These are phyloP conservation scores for Taphrina pruni DNA, from an alignment of 1,139 yeast species.

Conservation along the genomic window DNA sequence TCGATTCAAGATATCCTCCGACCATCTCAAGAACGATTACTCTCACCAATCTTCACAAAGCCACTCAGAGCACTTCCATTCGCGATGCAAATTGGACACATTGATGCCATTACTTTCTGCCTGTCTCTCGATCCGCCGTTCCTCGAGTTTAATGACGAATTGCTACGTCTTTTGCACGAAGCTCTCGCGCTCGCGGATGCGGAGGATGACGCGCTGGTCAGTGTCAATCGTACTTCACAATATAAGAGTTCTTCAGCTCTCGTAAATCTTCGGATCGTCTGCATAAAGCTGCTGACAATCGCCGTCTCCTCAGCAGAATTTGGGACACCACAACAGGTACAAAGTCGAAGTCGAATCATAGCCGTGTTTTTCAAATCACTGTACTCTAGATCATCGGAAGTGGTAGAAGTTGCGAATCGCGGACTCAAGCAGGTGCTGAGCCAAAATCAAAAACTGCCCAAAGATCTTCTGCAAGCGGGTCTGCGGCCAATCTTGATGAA, in stretches of 20 bases:
- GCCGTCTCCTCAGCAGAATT: slow-evolving; percentile 85
- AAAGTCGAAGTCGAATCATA: slow-evolving; percentile 80
- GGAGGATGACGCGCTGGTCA: slow-evolving; percentile 91
- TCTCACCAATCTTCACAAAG: slow-evolving; percentile 94
- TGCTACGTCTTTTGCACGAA: slow-evolving; percentile 81
- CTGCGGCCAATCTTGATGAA: slow-evolving; percentile 94
- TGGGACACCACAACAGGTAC: slow-evolving; percentile 65
- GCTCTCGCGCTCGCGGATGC: slow-evolving; percentile 96
- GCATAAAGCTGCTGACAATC: slow-evolving; percentile 79
- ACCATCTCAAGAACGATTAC: slow-evolving; percentile 78
- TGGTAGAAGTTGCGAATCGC: slow-evolving; percentile 89
- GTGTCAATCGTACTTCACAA: slow-evolving; percentile 82
- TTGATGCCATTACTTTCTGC: slow-evolving; percentile 93
- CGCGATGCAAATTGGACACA: slow-evolving; percentile 98
- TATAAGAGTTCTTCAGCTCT: slow-evolving; percentile 87
- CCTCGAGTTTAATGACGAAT: slow-evolving; percentile 83
- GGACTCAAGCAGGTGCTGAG: slow-evolving; percentile 84
- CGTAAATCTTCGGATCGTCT: slow-evolving; percentile 83
- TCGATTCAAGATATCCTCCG: slow-evolving; percentile 76
- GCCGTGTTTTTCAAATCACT: slow-evolving; percentile 95
- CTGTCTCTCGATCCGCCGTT: slow-evolving; percentile 80
- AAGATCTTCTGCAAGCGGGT: slow-evolving; percentile 90
- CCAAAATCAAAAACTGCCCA: slow-evolving; percentile 87
- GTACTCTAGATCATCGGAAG: slow-evolving; percentile 81
- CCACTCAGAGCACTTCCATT: slow-evolving; percentile 96